These are phyloP conservation scores for Citrus sinensis DNA, from an alignment of 345 rosid species.

Conservation along the genomic window DNA sequence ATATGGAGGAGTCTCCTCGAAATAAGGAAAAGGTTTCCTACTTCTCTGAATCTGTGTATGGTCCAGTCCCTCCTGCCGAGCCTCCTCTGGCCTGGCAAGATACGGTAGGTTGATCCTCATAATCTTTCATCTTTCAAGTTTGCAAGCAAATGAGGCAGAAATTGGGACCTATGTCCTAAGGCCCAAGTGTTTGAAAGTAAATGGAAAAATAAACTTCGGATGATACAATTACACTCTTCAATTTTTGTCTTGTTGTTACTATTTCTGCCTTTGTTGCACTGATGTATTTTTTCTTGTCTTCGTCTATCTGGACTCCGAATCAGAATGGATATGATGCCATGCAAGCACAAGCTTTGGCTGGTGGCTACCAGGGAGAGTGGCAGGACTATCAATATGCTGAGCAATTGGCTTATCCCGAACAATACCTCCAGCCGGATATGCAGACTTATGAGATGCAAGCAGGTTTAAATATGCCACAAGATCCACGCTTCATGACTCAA, in stretches of 20 bases:
- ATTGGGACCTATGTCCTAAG: not conserved
- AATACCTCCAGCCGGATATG: constrained; percentile 70
- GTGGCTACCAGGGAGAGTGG: constrained; percentile 85
- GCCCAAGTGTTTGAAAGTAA: not conserved
- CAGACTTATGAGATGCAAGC: constrained; percentile 59
- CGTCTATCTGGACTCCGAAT: not conserved
- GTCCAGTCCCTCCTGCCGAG: constrained; percentile 70
- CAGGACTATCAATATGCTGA: constrained; percentile 88
- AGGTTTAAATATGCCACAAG: constrained; percentile 40
- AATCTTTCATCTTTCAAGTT: not conserved
- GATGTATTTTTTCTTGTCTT: not conserved
- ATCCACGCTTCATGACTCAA: constrained; percentile 92
- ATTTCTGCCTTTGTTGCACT: not conserved
- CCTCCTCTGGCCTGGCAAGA: constrained; percentile 82
- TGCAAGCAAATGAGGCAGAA: not conserved
- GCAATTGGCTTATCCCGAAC: constrained; percentile 80
- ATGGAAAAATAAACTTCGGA: not conserved
- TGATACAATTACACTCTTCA: not conserved
- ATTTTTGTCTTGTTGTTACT: not conserved
- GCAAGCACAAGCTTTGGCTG: constrained; percentile 69
- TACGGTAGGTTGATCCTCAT: constrained; percentile 41
- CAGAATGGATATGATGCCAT: constrained; percentile 77
- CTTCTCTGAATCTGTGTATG: constrained; percentile 73
- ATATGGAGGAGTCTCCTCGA: constrained; percentile 98
- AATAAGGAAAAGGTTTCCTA: constrained; percentile 71